Conservation (phyloP, 1,284 basidiomycete species). For the Golubevia pallescens region DNA sequence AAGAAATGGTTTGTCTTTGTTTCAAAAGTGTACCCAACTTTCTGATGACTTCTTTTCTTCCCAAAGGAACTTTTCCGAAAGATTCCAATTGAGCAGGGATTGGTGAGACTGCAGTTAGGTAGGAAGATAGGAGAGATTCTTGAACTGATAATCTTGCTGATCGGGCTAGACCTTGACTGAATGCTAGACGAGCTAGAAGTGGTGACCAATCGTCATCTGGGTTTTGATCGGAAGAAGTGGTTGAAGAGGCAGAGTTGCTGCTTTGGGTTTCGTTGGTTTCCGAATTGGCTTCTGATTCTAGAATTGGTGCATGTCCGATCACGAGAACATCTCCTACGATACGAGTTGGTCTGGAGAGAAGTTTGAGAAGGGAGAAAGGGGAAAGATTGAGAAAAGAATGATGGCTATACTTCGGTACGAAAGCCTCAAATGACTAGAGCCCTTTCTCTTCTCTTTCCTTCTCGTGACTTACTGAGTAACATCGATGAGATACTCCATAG, state of each 20-base stretch:
- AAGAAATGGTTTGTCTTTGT: slow-evolving; percentile 46
- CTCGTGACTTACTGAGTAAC: too few relatives aligned
- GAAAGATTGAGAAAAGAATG: too few relatives aligned
- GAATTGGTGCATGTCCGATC: slow-evolving; percentile 37
- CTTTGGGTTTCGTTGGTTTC: background rate
- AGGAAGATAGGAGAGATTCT: slow-evolving; percentile 39
- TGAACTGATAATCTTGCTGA: slow-evolving; percentile 55
- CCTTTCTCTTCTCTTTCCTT: background rate
- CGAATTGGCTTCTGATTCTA: slow-evolving; percentile 8
- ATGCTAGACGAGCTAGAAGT: slow-evolving; percentile 46
- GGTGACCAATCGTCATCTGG: slow-evolving; percentile 37
- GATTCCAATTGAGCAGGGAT: slow-evolving; percentile 41
- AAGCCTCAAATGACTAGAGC: background rate
- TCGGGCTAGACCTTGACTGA: slow-evolving; percentile 55
- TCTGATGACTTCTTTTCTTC: slow-evolving; percentile 47
- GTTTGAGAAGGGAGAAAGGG: background rate
- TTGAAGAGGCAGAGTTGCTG: background rate
- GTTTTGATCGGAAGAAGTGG: background rate
- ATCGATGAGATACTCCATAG: slow-evolving; percentile 47
- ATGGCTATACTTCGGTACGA: too few relatives aligned
- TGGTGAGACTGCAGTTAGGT: slow-evolving; percentile 32
- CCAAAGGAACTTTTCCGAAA: slow-evolving; percentile 47
- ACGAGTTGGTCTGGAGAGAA: slow-evolving; percentile 19
- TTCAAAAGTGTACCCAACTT: slow-evolving; percentile 55
- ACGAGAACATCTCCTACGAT: slow-evolving; percentile 58